Base-by-base conservation (phyloP, 352 stramenopile genomes). In the Pythium scleroteichum region DNA sequence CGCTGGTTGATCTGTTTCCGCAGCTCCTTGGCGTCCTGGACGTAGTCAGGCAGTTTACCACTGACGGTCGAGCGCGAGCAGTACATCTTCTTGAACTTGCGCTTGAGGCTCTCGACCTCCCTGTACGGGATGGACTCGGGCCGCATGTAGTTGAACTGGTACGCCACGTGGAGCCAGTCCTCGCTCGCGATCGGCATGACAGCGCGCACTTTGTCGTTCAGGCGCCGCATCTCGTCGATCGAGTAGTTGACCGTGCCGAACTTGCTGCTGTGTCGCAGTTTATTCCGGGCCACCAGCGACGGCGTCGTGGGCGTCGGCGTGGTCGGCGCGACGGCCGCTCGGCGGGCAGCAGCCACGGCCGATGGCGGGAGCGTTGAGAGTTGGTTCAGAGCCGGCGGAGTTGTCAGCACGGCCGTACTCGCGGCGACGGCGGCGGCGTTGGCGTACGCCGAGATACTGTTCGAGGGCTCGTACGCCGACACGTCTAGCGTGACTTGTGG, bases 11-110 rank as follows among this genome's bases (percentile, higher is more conserved):
- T 81, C 49, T 76, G 58, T 17, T 59, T 59, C 0, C 76, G 74
- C 40, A 86, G 68, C 44, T 78, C 70, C 52, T 86, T 86, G 42
- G 76, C 76, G 20, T 86, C 69, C n/a, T 62, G 59, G 12, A 81
- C 49, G 56, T 86, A 86, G 26, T 77, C 72, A 16, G 76, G 74
- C 55, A 86, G 53, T 39, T 67, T 58, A 20, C 53, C 64, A 20
- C 48, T 55, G 10, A 46, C 58, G 16, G 55, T 53, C 5, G 53
- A 44, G 29, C 66, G 74, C 8, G 59, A 69, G 53, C 76, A 88
- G 61, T 85, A 88, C 79, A 86, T 85, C 39, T 85, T 86, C 71
- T 85, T 86, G 58, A 86, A 86, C 59, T 88, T 88, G 50, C 79
- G 75, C 68, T 86, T 85, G 49, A 88, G 68, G 42, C 71, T 83